Conservation (phyloP, 2,329 filamentous ascomycete genomes). For the Fulvia fulva region DNA sequence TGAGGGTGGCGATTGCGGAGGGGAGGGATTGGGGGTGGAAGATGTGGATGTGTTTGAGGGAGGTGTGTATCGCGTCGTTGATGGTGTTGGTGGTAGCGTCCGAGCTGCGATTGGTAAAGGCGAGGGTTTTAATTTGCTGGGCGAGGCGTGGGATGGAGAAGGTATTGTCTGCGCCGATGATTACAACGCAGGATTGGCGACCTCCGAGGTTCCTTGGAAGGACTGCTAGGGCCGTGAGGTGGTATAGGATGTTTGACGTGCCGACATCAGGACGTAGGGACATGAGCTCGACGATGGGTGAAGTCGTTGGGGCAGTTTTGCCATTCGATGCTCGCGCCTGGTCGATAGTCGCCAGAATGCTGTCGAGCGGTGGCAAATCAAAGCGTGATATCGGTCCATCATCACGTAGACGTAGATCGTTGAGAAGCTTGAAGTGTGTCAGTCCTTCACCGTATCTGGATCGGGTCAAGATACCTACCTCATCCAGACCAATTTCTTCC, state of each 20-base stretch:
- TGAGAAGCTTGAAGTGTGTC: conserved; percentile 36
- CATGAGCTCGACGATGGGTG: conserved; percentile 52
- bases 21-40: conserved; percentile 52
- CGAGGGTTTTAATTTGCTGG: conserved; percentile 30
- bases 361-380: conserved; percentile 47
- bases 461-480: conserved; percentile 40
- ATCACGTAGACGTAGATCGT: conserved; percentile 33
- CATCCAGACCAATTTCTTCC: conserved; percentile 46
- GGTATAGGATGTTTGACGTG: conserved; percentile 58
- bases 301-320: conserved; percentile 13
- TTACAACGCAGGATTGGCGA: conserved; percentile 48
- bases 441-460: conserved; percentile 7
- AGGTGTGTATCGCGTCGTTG: conserved; percentile 24
- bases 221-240: conserved; percentile 49
- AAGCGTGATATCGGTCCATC: conserved; percentile 29
- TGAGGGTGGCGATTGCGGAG: conserved; percentile 49
- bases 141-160: conserved; percentile 51
- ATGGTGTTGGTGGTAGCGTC: not conserved
- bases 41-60: conserved; percentile 55
- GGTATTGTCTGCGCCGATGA: conserved; percentile 54
- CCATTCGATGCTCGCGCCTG: conserved; percentile 8
- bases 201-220: conserved; percentile 48
- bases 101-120: conserved; percentile 3
- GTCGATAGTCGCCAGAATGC: conserved; percentile 26
- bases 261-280: conserved; percentile 50